Conservation (phyloP, 805 yeast genomes). For the Candida sithepensis region DNA sequence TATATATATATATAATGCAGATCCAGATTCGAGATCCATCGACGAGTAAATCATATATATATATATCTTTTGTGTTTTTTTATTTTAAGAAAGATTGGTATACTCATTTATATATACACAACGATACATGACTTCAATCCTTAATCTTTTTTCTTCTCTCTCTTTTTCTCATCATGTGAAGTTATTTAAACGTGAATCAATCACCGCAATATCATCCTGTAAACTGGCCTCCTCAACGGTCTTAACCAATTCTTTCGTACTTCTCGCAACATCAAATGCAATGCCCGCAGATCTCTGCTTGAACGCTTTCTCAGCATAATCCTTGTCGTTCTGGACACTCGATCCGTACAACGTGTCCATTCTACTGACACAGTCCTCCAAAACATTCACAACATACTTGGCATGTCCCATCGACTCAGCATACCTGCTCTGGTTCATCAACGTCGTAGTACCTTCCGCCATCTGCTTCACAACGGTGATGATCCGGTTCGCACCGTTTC, state of each 20-base stretch:
- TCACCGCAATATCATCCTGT: slow-evolving; percentile 77
- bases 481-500: slow-evolving; percentile 72
- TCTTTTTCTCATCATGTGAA: background rate
- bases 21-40: too few species aligned
- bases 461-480: slow-evolving; percentile 75
- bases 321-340: slow-evolving; percentile 43
- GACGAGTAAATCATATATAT: too few species aligned
- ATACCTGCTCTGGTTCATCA: slow-evolving; percentile 87
- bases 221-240: slow-evolving; percentile 93
- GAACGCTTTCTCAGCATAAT: slow-evolving; percentile 81
- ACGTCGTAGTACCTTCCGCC: slow-evolving; percentile 83
- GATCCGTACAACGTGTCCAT: slow-evolving; percentile 65
- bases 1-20: too few species aligned
- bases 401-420: slow-evolving; percentile 86
- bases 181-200: slow-evolving; percentile 58
- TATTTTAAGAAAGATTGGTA: too few species aligned
- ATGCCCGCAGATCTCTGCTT: slow-evolving; percentile 94
- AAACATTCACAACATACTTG: slow-evolving; percentile 80
- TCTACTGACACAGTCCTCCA: slow-evolving; percentile 80
- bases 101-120: too few species aligned
- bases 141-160: background rate
- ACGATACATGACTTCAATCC: too few species aligned
- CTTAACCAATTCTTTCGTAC: slow-evolving; percentile 92
- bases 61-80: too few species aligned
- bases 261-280: slow-evolving; percentile 93